phyloP scores from a whole-genome alignment of 192 early-diverging fungal species.

The Entomortierella chlamydospora region DNA sequence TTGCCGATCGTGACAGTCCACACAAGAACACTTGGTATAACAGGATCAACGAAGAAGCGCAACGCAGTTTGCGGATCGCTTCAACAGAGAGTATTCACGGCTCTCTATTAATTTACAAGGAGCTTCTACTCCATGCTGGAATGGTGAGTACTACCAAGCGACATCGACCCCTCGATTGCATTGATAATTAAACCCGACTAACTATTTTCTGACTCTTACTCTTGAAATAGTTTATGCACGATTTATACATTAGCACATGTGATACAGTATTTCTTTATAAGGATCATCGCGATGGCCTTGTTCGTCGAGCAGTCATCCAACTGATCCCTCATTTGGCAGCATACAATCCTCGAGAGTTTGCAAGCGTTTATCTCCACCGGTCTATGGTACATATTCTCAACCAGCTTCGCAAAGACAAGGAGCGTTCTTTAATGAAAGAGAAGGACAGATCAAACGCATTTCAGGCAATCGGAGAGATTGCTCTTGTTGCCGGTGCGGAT shows the following conservation, averaged over 20 bases:
- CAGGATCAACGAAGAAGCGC: constrained; percentile 87
- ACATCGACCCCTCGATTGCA: background rate
- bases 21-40: constrained; percentile 74
- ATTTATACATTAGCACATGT: constrained; percentile 78
- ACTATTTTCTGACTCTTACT: background rate
- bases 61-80: constrained; percentile 73
- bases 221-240: constrained; percentile 81
- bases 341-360: constrained; percentile 81
- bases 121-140: constrained; percentile 83
- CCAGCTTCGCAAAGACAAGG: constrained; percentile 77
- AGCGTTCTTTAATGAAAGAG: constrained; percentile 63
- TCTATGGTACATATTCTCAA: constrained; percentile 80
- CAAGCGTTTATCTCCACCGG: constrained; percentile 72
- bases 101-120: constrained; percentile 82
- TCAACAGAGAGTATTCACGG: constrained; percentile 89
- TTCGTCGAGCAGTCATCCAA: constrained; percentile 84
- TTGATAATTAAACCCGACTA: too few relatives aligned
- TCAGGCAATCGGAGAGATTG: constrained; percentile 86
- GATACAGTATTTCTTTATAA: constrained; percentile 82
- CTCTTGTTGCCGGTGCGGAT: constrained; percentile 79
- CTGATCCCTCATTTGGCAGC: constrained; percentile 86
- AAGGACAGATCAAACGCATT: constrained; percentile 70
- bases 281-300: constrained; percentile 81
- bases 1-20: constrained; percentile 81
- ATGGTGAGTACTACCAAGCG: constrained; percentile 63